These are phyloP conservation scores for Saccharomyces kudriavzevii DNA, from an alignment of 805 yeast genomes.

Conservation along the genomic window DNA sequence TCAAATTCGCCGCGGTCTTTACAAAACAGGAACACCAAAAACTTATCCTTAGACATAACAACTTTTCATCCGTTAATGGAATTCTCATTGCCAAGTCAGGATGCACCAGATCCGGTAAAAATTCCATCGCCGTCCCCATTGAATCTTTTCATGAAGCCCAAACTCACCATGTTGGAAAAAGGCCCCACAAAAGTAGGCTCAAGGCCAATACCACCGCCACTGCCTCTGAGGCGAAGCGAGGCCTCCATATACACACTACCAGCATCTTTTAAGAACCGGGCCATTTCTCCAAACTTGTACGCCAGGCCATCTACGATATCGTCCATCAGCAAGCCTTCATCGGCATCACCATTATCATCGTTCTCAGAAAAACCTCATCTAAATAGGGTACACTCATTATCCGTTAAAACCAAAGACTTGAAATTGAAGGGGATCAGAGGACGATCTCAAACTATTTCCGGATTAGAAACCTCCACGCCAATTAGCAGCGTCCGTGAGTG, in stretches of 20 bases:
- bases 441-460: slow-evolving; percentile 13
- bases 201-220: background rate
- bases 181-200: slow-evolving; percentile 2
- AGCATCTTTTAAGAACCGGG: background rate
- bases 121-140: background rate
- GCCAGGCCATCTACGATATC: background rate
- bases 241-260: slow-evolving; percentile 18
- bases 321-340: background rate
- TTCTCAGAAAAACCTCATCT: background rate
- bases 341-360: background rate
- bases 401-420: slow-evolving; percentile 15
- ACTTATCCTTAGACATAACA: slow-evolving; percentile 11
- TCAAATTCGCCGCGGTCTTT: slow-evolving; percentile 14
- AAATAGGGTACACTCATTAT: slow-evolving; percentile 15
- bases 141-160: background rate
- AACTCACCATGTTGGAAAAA: background rate
- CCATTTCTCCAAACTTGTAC: background rate
- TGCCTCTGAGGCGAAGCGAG: slow-evolving; percentile 12
- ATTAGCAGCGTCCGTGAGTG: background rate
- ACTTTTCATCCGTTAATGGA: background rate
- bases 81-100: background rate
- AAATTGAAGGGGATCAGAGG: slow-evolving; percentile 2
- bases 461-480: slow-evolving; percentile 11
- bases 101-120: background rate
- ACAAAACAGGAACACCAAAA: slow-evolving; percentile 27